A percentile compares a stretch with the other conserved stretches of the same genome.
phyloP scores from a whole-genome alignment of 2,329 filamentous ascomycete species.

The Cadophora luteo-olivacea region DNA sequence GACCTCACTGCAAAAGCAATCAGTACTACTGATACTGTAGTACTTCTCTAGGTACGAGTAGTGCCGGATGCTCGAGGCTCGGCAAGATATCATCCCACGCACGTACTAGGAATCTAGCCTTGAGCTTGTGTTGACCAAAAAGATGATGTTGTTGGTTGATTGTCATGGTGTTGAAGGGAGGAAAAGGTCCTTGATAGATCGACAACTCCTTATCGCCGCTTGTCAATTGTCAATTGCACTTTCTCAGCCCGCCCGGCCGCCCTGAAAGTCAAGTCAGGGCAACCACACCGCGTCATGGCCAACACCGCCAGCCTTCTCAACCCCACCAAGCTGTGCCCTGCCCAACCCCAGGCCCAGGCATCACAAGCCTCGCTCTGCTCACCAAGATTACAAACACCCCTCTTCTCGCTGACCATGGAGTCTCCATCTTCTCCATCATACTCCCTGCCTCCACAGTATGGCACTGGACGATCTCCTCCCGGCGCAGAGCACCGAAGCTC shows the following conservation, averaged over 20 bases:
- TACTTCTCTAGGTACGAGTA: neutral
- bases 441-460: neutral
- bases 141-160: neutral
- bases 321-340: neutral
- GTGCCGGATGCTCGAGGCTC: neutral
- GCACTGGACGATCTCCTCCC: neutral
- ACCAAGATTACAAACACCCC: neutral
- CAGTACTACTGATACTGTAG: neutral
- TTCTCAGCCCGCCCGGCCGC: no score
- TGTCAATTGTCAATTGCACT: neutral
- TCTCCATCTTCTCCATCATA: neutral
- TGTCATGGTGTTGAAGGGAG: neutral
- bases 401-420: conserved; percentile 11
- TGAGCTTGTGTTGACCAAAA: neutral
- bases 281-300: neutral
- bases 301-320: neutral
- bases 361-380: conserved; percentile 4
- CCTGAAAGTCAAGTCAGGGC: no score
- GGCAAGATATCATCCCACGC: conserved; percentile 1
- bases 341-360: neutral
- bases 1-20: neutral
- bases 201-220: conserved; percentile 8
- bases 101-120: conserved; percentile 5
- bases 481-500: conserved; percentile 7
- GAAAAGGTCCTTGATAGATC: neutral